These are phyloP conservation scores for Debaryomyces tyrocola DNA, from an alignment of 805 yeast genomes.

Conservation along the genomic window DNA sequence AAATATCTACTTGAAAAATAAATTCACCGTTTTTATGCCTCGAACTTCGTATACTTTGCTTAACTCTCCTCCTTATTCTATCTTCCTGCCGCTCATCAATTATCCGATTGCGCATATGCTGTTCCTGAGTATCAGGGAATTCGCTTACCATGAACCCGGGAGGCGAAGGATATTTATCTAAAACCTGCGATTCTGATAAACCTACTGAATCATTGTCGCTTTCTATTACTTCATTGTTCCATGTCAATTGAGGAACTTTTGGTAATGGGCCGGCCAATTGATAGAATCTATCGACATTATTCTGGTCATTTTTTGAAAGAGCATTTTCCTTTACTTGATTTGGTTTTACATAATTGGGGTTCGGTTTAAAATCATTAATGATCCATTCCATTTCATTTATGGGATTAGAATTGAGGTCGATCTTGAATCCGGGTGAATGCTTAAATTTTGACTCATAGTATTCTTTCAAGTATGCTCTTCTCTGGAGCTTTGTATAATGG, in stretches of 20 bases:
- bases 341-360: slow-evolving; percentile 20
- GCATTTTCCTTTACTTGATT: slow-evolving; percentile 12
- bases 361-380: slow-evolving; percentile 35
- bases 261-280: slow-evolving; percentile 3
- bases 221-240: slow-evolving; percentile 3
- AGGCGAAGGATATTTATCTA: slow-evolving; percentile 38
- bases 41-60: slow-evolving; percentile 20
- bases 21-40: slow-evolving; percentile 28
- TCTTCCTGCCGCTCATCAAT: slow-evolving; percentile 22
- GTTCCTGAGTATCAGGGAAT: slow-evolving; percentile 37
- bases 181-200: slow-evolving; percentile 23
- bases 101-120: slow-evolving; percentile 16
- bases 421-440: slow-evolving; percentile 16
- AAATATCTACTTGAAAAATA: slow-evolving; percentile 28
- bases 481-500: slow-evolving; percentile 31
- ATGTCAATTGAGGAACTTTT: neutral
- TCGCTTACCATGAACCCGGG: slow-evolving; percentile 42
- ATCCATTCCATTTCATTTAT: slow-evolving; percentile 38
- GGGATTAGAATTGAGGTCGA: slow-evolving; percentile 32
- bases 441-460: slow-evolving; percentile 22
- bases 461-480: slow-evolving; percentile 27
- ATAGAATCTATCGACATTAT: slow-evolving; percentile 13
- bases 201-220: slow-evolving; percentile 15
- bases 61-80: slow-evolving; percentile 27
- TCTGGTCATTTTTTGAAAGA: slow-evolving; percentile 14